Conservation (phyloP, 129 eudicot genomes). For the Glebionis coronaria region DNA sequence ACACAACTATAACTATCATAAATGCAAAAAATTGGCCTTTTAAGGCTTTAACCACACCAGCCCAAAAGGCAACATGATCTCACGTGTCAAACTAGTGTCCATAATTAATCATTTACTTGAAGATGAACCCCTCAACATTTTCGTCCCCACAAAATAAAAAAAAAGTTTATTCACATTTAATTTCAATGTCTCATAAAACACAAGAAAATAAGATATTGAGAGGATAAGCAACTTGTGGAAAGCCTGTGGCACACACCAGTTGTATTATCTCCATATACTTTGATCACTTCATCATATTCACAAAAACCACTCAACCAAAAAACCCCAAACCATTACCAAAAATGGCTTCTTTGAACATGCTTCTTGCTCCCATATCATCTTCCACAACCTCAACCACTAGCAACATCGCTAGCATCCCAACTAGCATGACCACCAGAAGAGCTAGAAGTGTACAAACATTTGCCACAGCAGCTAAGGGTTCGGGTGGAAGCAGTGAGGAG, state of each 20-base stretch:
- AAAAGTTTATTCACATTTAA: not conserved
- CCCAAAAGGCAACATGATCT: not conserved
- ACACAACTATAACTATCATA: too few species aligned
- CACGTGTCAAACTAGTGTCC: constrained; percentile 47
- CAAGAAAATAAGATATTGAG: constrained; percentile 26
- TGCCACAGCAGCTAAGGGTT: constrained; percentile 52
- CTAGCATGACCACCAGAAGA: constrained; percentile 20
- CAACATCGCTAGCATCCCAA: constrained; percentile 7
- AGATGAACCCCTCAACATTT: constrained; percentile 31
- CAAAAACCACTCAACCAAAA: constrained; percentile 23
- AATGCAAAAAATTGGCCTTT: too few species aligned
- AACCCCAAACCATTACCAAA: constrained; percentile 4
- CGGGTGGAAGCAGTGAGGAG: constrained; percentile 41
- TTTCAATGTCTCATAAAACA: not conserved
- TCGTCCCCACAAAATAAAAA: constrained; percentile 30
- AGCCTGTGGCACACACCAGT: constrained; percentile 36
- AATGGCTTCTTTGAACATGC: constrained; percentile 47
- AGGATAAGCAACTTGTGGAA: constrained; percentile 44
- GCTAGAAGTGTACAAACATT: constrained; percentile 44
- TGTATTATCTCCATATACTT: constrained; percentile 31
- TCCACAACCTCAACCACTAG: constrained; percentile 1
- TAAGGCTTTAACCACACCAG: not conserved
- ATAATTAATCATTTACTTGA: constrained; percentile 13
- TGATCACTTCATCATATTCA: constrained; percentile 24
- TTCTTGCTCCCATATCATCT: constrained; percentile 30